A percentile compares a stretch with the other conserved stretches of the same genome.
Evolutionary conservation across 768 basidiomycete species (phyloP).

Genomic region (Austroboletus eburneus): DNA sequence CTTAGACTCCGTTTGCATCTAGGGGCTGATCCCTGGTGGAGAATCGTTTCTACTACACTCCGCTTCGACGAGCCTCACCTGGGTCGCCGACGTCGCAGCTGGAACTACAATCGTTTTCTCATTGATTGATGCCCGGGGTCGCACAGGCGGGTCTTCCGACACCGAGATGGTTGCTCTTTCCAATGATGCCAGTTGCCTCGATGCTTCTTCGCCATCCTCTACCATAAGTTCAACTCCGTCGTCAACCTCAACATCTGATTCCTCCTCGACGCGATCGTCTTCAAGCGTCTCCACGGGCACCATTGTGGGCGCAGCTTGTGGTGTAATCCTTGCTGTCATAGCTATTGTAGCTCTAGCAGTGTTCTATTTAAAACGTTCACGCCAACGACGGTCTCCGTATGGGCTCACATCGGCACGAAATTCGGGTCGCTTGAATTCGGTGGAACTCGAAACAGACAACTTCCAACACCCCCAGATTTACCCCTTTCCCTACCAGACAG

Average conservation of each 20-base stretch:
- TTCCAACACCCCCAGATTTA: constrained; percentile 34
- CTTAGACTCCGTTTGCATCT: neutral
- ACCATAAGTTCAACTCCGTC: constrained; percentile 31
- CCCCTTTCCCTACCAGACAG: constrained; percentile 30
- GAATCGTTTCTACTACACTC: constrained; percentile 43
- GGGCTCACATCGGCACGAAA: constrained; percentile 24
- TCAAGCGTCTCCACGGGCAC: constrained; percentile 39
- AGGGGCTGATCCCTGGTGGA: constrained; percentile 67
- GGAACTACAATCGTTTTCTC: constrained; percentile 58
- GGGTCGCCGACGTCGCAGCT: constrained; percentile 53
- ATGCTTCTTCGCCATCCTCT: constrained; percentile 48
- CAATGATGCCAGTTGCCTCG: constrained; percentile 49
- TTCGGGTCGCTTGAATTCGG: constrained; percentile 33
- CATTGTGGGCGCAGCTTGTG: constrained; percentile 47
- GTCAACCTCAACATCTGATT: constrained; percentile 11
- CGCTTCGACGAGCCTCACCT: constrained; percentile 40
- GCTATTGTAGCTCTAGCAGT: constrained; percentile 46
- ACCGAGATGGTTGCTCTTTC: constrained; percentile 44
- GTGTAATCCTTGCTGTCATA: constrained; percentile 51
- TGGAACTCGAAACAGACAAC: constrained; percentile 35
- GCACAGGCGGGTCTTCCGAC: constrained; percentile 59
- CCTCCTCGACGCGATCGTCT: constrained; percentile 16
- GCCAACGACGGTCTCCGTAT: constrained; percentile 24
- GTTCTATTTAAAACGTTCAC: constrained; percentile 42
- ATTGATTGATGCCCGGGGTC: constrained; percentile 47